Conservation (phyloP, 345 rosid genomes). For the Populus deltoides region DNA sequence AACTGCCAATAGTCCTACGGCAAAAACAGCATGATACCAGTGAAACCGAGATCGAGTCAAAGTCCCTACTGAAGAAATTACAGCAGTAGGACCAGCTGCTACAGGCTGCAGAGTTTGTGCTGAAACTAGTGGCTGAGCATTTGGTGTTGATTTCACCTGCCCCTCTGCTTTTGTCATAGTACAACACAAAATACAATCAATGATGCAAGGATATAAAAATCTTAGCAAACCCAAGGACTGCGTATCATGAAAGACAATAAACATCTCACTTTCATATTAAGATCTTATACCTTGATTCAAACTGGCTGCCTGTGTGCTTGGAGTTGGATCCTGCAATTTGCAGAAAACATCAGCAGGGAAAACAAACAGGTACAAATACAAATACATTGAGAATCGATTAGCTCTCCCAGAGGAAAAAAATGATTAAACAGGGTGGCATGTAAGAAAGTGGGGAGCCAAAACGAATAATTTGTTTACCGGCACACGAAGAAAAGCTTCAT, state of each 20-base stretch:
- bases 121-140: slow-evolving; percentile 49
- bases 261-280: slow-evolving; percentile 5
- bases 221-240: slow-evolving; percentile 11
- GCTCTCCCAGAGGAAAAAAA: slow-evolving; percentile 3
- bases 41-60: slow-evolving; percentile 42
- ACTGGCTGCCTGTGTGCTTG: slow-evolving; percentile 59
- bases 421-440: not conserved
- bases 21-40: slow-evolving; percentile 82
- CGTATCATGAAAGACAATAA: not conserved
- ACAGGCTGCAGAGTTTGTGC: slow-evolving; percentile 54
- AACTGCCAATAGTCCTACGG: slow-evolving; percentile 73
- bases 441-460: not conserved
- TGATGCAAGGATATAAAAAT: slow-evolving; percentile 3
- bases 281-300: slow-evolving; percentile 50
- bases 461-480: slow-evolving; percentile 53
- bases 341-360: slow-evolving; percentile 11
- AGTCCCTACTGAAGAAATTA: slow-evolving; percentile 34
- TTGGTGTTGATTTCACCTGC: slow-evolving; percentile 49
- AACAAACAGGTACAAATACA: not conserved
- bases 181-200: slow-evolving; percentile 24
- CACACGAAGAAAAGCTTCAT: slow-evolving; percentile 91
- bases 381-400: not conserved
- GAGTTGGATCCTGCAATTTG: slow-evolving; percentile 67
- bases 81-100: slow-evolving; percentile 49
- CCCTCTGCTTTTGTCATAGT: slow-evolving; percentile 37